Conservation (phyloP, 768 basidiomycete genomes). For the Leucosporidium yakuticum region DNA sequence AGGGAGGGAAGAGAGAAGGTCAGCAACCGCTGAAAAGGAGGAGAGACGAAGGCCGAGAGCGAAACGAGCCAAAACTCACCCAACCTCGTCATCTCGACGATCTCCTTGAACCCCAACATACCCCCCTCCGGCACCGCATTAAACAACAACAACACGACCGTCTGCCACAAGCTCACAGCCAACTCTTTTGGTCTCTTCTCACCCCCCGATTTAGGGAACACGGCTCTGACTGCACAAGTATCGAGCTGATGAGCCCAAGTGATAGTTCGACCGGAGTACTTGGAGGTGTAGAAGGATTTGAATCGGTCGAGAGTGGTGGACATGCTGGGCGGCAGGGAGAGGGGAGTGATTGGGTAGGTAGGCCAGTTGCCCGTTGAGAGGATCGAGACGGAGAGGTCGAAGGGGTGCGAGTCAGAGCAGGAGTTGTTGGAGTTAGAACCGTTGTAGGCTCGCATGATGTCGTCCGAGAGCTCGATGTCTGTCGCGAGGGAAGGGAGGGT, state of each 20-base stretch:
- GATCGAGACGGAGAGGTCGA: conserved; percentile 66
- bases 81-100: conserved; percentile 62
- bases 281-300: conserved; percentile 64
- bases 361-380: conserved; percentile 89
- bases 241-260: conserved; percentile 84
- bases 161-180: conserved; percentile 83
- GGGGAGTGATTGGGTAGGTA: conserved; percentile 36
- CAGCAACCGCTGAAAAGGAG: too few species aligned
- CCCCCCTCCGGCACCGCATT: conserved; percentile 52
- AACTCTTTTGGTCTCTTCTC: conserved; percentile 62
- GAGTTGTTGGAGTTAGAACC: conserved; percentile 5
- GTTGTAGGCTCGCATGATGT: conserved; percentile 64
- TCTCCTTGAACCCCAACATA: conserved; percentile 61
- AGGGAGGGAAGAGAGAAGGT: neutral
- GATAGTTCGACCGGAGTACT: conserved; percentile 69
- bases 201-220: conserved; percentile 51
- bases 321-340: conserved; percentile 63
- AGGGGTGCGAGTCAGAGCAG: conserved; percentile 34
- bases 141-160: conserved; percentile 77
- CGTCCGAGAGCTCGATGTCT: conserved; percentile 52
- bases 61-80: conserved; percentile 50
- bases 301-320: conserved; percentile 62
- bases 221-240: conserved; percentile 66
- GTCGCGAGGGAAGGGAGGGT: conserved; percentile 41
- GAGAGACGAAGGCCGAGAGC: too few species aligned